These are phyloP conservation scores for Balamuthia mandrillaris DNA, from an alignment of 208 protist genomes.

Conservation along the genomic window DNA sequence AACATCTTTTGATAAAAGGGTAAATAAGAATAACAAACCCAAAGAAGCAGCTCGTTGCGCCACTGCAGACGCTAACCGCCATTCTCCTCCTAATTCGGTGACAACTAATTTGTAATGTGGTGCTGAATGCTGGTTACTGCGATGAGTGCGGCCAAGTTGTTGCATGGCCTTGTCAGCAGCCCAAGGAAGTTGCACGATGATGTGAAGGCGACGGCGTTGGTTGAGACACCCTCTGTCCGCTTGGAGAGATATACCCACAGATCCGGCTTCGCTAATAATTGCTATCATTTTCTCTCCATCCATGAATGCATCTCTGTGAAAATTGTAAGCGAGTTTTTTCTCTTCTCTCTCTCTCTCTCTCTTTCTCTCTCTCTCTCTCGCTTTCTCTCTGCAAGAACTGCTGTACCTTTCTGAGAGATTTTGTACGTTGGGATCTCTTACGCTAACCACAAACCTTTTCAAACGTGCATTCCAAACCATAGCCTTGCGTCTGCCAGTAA, in stretches of 20 bases:
- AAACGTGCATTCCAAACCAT: background rate
- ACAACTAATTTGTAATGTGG: slow-evolving; percentile 32
- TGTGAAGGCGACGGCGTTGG: slow-evolving; percentile 32
- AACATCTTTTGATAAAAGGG: background rate
- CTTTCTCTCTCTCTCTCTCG: too few relatives aligned
- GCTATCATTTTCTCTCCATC: background rate
- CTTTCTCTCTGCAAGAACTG: background rate
- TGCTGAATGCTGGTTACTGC: slow-evolving; percentile 8
- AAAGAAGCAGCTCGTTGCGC: background rate
- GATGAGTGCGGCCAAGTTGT: slow-evolving; percentile 38
- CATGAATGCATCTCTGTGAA: background rate
- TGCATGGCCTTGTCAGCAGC: slow-evolving; percentile 49
- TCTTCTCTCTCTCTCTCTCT: too few relatives aligned
- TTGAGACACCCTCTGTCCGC: slow-evolving; percentile 17
- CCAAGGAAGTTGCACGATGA: slow-evolving; percentile 45
- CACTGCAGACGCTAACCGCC: too few relatives aligned
- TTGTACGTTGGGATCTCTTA: background rate
- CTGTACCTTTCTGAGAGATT: background rate
- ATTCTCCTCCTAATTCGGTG: slow-evolving; percentile 45
- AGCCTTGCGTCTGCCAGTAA: background rate
- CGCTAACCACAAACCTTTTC: background rate
- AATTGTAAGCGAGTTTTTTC: too few relatives aligned
- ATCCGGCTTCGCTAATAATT: slow-evolving; percentile 15
- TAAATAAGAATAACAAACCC: background rate
- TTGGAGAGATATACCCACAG: slow-evolving; percentile 40